Evolutionary conservation across 2,329 filamentous ascomycete species (phyloP).

Genomic region (Penicillium decumbens): DNA sequence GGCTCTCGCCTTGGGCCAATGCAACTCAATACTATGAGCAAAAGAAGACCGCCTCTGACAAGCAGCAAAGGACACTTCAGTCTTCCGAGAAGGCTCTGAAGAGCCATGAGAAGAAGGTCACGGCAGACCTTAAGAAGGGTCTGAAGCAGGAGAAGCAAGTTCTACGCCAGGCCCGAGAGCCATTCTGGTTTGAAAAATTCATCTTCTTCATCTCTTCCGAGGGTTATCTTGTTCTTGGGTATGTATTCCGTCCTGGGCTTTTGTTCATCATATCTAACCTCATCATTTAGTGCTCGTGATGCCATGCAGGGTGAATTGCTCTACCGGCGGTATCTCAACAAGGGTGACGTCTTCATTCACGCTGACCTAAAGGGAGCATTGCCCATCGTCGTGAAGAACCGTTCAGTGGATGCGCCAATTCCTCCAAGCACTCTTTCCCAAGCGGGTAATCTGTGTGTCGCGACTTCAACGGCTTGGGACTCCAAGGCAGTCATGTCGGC

Average conservation of each 20-base stretch:
- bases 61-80: constrained; percentile 79
- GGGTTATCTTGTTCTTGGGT: constrained; percentile 82
- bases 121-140: constrained; percentile 76
- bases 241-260: constrained; percentile 11
- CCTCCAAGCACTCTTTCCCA: constrained; percentile 88
- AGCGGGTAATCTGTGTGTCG: constrained; percentile 78
- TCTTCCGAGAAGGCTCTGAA: constrained; percentile 80
- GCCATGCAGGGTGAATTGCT: constrained; percentile 84
- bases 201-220: constrained; percentile 93
- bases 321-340: constrained; percentile 80
- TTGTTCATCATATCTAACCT: neutral
- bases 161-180: constrained; percentile 73
- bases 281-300: constrained; percentile 62
- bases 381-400: constrained; percentile 87
- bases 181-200: constrained; percentile 97
- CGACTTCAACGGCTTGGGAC: constrained; percentile 87
- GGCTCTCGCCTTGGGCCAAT: constrained; percentile 79
- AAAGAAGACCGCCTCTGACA: constrained; percentile 74
- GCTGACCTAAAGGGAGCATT: constrained; percentile 82
- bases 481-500: constrained; percentile 93
- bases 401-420: constrained; percentile 75
- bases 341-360: constrained; percentile 87
- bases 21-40: constrained; percentile 89
- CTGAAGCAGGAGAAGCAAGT: constrained; percentile 89
- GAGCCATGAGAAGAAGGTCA: constrained; percentile 84